phyloP scores from a whole-genome alignment of 805 yeast species.

The Cyberlindnera maclurae region DNA sequence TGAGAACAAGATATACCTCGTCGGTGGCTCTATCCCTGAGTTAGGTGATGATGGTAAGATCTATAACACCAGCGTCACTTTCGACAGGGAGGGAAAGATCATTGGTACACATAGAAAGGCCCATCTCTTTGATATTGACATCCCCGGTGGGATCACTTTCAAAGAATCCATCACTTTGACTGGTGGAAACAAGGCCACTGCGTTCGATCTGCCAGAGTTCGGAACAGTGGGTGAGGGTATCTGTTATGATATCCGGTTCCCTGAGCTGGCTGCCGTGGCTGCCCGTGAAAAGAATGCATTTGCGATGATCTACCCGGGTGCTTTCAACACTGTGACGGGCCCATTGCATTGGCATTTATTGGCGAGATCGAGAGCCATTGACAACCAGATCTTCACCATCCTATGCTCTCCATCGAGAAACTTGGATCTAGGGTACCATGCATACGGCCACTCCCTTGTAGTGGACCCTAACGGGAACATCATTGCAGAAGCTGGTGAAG shows the following conservation, averaged over 20 bases:
- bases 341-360: constrained; percentile 80
- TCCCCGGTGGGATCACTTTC: constrained; percentile 89
- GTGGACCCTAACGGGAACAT: constrained; percentile 60
- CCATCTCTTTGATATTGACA: constrained; percentile 88
- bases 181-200: constrained; percentile 80
- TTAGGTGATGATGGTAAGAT: constrained; percentile 42
- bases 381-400: constrained; percentile 65
- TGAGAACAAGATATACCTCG: constrained; percentile 52
- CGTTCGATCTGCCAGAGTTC: constrained; percentile 32
- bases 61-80: constrained; percentile 73
- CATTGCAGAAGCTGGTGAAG: constrained; percentile 73
- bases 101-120: constrained; percentile 88
- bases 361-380: constrained; percentile 70
- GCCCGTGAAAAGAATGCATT: constrained; percentile 57
- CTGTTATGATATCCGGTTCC: constrained; percentile 79
- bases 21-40: constrained; percentile 96
- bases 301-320: constrained; percentile 81
- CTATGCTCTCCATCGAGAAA: constrained; percentile 90
- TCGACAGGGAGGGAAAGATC: constrained; percentile 67
- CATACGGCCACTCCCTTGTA: constrained; percentile 63
- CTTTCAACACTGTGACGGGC: constrained; percentile 82
- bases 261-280: constrained; percentile 71
- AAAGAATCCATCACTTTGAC: constrained; percentile 73
- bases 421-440: constrained; percentile 45
- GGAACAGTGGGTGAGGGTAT: constrained; percentile 74